A percentile compares a stretch with the other conserved stretches of the same genome.
phyloP scores from a whole-genome alignment of 441 rosid genomes.

The Gossypium davidsonii region DNA sequence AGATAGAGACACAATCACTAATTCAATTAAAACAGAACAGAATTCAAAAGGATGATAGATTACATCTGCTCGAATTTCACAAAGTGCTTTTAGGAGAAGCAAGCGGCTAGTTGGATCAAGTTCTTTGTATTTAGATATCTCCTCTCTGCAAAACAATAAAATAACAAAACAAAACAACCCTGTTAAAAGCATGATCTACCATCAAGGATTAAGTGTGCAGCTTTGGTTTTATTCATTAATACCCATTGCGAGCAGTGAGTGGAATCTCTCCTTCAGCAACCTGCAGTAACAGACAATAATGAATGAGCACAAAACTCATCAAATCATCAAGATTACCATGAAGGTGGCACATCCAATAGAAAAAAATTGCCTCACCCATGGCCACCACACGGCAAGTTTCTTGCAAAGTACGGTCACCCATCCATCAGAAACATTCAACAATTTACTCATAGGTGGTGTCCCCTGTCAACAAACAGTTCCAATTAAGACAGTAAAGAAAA shows the following conservation, averaged over 20 bases:
- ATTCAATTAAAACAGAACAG: conserved; percentile 6
- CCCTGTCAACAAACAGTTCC: conserved; percentile 38
- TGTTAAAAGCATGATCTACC: background rate
- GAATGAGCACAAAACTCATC: background rate
- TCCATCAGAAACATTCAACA: conserved; percentile 42
- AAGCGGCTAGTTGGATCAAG: conserved; percentile 53
- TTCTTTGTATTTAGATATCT: conserved; percentile 51
- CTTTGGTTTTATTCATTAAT: conserved; percentile 9
- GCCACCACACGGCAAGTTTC: conserved; percentile 73
- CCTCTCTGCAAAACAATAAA: conserved; percentile 43
- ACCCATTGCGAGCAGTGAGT: conserved; percentile 56
- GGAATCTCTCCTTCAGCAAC: conserved; percentile 78
- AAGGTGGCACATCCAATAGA: background rate
- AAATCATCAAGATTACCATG: background rate
- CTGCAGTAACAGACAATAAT: conserved; percentile 29
- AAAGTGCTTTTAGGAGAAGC: conserved; percentile 61
- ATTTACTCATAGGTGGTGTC: conserved; percentile 59
- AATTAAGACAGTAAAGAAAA: background rate
- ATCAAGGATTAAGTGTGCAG: background rate
- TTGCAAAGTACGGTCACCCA: conserved; percentile 80
- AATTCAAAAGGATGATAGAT: conserved; percentile 11
- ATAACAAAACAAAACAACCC: conserved; percentile 12
- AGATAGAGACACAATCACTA: background rate
- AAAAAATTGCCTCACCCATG: conserved; percentile 45
- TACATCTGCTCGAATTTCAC: conserved; percentile 78